Percentiles rank a stretch among this genome's conserved stretches.
These are phyloP conservation scores for Magnaporthiopsis incrustans DNA, from an alignment of 2,329 filamentous ascomycete genomes.

Conservation along the genomic window DNA sequence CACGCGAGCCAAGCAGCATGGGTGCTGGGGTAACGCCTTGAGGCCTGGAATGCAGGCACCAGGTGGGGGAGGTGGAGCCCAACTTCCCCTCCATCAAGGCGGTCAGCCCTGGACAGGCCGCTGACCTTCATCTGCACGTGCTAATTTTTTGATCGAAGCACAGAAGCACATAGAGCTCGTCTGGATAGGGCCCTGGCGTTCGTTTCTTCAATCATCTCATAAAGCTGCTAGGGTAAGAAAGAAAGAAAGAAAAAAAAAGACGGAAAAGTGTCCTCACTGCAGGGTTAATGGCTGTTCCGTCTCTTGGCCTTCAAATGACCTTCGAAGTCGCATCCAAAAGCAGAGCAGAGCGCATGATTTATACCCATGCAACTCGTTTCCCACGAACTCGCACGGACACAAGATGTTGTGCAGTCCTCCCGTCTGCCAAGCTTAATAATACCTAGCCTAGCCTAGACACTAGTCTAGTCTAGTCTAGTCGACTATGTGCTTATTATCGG, in stretches of 20 bases:
- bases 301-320: not conserved
- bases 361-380: not conserved
- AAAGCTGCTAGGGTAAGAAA: not conserved
- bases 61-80: not conserved
- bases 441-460: not conserved
- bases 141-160: not conserved
- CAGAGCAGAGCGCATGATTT: not conserved
- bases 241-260: not conserved
- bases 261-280: not conserved
- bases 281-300: not conserved
- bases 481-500: conserved; percentile 47
- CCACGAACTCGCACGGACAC: not conserved
- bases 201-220: not conserved
- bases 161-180: not conserved
- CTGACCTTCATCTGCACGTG: not conserved
- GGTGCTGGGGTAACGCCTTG: not conserved
- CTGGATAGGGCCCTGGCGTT: no score
- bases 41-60: not conserved
- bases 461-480: conserved; percentile 32
- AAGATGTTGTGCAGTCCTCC: not conserved
- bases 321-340: not conserved
- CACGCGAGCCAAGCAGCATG: not conserved
- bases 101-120: not conserved
- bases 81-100: not conserved
- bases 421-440: not conserved